phyloP scores from a whole-genome alignment of 805 yeast species.

The Saccharomycopsis sp. region DNA sequence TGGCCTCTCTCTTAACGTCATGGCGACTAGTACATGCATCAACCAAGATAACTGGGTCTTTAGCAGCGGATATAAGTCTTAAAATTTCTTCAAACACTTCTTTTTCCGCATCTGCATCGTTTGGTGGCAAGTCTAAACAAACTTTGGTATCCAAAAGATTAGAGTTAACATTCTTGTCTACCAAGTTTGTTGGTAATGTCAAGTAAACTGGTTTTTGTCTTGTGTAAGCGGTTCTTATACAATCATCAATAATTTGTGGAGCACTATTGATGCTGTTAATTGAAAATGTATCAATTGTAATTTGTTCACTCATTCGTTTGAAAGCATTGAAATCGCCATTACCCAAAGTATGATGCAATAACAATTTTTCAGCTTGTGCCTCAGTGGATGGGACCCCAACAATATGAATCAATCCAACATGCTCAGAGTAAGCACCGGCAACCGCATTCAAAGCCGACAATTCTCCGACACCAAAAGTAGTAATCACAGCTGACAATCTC shows the following conservation, averaged over 20 bases:
- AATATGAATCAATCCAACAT: slow-evolving; percentile 76
- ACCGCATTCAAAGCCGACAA: slow-evolving; percentile 77
- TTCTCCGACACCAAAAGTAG: slow-evolving; percentile 90
- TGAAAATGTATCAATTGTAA: slow-evolving; percentile 59
- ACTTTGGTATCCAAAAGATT: slow-evolving; percentile 61
- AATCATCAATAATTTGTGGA: slow-evolving; percentile 64
- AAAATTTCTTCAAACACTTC: slow-evolving; percentile 53
- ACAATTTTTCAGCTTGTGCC: slow-evolving; percentile 63
- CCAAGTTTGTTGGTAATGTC: slow-evolving; percentile 77
- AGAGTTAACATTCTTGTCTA: slow-evolving; percentile 39
- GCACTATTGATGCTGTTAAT: slow-evolving; percentile 60
- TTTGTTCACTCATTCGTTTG: slow-evolving; percentile 69
- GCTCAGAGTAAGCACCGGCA: slow-evolving; percentile 87
- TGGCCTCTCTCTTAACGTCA: slow-evolving; percentile 56
- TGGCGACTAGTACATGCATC: slow-evolving; percentile 88
- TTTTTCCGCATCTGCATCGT: slow-evolving; percentile 53
- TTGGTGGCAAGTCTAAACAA: slow-evolving; percentile 49
- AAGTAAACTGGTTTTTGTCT: slow-evolving; percentile 77
- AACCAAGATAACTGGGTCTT: slow-evolving; percentile 68
- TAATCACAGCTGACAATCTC: slow-evolving; percentile 54
- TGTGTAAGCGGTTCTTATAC: slow-evolving; percentile 63
- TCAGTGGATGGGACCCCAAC: slow-evolving; percentile 81
- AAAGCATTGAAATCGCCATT: slow-evolving; percentile 77
- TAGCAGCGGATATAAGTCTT: slow-evolving; percentile 47
- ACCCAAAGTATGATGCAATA: slow-evolving; percentile 79